Conservation (phyloP, 2,329 filamentous ascomycete species). For the Coniella lustricola region DNA sequence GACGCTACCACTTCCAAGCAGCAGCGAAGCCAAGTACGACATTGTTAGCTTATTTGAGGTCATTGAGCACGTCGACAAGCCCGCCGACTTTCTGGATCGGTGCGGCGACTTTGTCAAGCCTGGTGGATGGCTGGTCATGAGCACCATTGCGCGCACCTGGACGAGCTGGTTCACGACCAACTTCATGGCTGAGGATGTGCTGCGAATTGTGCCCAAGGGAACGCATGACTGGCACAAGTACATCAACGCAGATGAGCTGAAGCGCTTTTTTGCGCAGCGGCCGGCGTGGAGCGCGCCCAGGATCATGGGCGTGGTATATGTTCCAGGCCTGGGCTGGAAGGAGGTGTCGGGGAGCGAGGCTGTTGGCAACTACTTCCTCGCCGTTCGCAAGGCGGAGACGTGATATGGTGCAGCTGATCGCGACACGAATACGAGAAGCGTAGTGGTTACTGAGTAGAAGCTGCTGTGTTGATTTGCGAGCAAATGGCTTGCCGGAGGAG, state of each 20-base stretch:
- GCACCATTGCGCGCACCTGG: conserved; percentile 86
- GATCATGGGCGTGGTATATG: conserved; percentile 78
- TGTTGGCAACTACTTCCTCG: conserved; percentile 95
- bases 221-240: conserved; percentile 98
- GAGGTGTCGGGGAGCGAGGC: conserved; percentile 73
- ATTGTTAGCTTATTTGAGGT: conserved; percentile 89
- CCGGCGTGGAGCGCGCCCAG: conserved; percentile 52
- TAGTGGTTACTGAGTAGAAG: too few species aligned
- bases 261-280: conserved; percentile 44
- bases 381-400: conserved; percentile 46
- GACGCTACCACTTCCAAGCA: conserved; percentile 42
- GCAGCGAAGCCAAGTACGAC: conserved; percentile 53
- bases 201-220: conserved; percentile 81
- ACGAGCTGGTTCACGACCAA: conserved; percentile 90
- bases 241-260: conserved; percentile 76
- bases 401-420: background rate
- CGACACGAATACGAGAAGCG: too few species aligned
- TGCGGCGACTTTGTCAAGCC: conserved; percentile 74
- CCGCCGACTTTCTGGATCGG: conserved; percentile 63
- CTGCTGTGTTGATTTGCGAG: too few species aligned
- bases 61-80: conserved; percentile 80
- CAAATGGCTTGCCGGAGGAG: too few species aligned
- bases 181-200: conserved; percentile 78
- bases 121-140: conserved; percentile 87
- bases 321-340: conserved; percentile 87